Conservation (phyloP, 352 stramenopile genomes). For the Pseudoperonospora humuli region DNA sequence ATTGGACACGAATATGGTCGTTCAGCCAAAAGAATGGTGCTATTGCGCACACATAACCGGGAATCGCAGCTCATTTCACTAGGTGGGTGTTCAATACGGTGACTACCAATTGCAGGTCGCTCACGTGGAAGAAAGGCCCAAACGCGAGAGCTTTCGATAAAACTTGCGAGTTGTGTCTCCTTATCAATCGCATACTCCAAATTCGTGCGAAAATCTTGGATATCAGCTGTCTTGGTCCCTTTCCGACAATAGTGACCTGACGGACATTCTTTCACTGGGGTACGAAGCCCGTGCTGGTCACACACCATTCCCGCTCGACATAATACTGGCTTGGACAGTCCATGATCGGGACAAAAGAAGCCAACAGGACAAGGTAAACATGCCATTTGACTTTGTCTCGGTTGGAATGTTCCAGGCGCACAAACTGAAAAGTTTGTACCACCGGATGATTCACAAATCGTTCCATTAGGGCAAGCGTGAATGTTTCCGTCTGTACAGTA, state of each 20-base stretch:
- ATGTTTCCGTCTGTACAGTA: conserved; percentile 59
- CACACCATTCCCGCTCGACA: conserved; percentile 92
- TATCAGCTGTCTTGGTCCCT: conserved; percentile 87
- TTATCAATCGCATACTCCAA: conserved; percentile 47
- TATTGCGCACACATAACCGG: conserved; percentile 44
- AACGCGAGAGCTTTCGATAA: conserved; percentile 34
- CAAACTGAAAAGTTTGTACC: conserved; percentile 93
- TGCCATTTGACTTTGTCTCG: conserved; percentile 52
- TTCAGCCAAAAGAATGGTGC: conserved; percentile 61
- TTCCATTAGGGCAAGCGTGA: conserved; percentile 84
- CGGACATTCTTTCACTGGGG: conserved; percentile 80
- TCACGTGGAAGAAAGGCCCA: conserved; percentile 45
- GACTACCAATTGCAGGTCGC: conserved; percentile 43
- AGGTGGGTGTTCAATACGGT: conserved; percentile 56
- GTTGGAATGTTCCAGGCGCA: conserved; percentile 89
- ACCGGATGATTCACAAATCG: conserved; percentile 38
- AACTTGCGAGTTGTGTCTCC: conserved; percentile 58
- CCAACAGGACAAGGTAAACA: conserved; percentile 92
- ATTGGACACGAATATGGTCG: conserved; percentile 92
- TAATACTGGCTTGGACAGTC: conserved; percentile 82
- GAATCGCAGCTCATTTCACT: conserved; percentile 37
- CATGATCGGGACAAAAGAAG: conserved; percentile 90
- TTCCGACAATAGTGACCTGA: conserved; percentile 90
- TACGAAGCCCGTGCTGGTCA: conserved; percentile 76
- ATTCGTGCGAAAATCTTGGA: conserved; percentile 54